Evolutionary conservation across 768 basidiomycete species (phyloP), one percentile per base, ranked within the genome.

Genomic region (Mrakia frigida): DNA sequence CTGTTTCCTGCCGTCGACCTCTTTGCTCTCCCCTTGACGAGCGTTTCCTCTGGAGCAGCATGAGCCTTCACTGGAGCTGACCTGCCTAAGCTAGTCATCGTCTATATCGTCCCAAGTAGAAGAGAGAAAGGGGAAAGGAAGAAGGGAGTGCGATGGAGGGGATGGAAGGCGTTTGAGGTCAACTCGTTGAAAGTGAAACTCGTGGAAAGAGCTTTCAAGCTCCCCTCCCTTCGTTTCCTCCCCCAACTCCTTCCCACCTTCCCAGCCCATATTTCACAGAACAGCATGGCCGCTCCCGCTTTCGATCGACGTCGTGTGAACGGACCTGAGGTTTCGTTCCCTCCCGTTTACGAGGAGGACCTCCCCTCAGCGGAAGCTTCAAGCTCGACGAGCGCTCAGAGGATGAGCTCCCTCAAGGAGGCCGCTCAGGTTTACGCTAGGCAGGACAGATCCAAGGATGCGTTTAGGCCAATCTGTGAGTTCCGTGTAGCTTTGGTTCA

Each of bases 381-480:
- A 50, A 59, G 13, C 80, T 52, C 73, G 71, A 80, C 81, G 43
- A 76, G 78, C 18, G 74, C 85, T 82, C 84, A 84, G 23, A 52
- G 69, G 16, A 72, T 77, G 33, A 59, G 6, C 7, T 70, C 67
- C 60, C 77, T 78, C 43, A 39, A 41, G 31, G 53, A 74, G 2
- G 73, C 72, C 0, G 80, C 46, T 74, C 79, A 50, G 82, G 70
- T 79, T 85, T 43, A 87, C 90, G 75, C 84, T 84, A 80, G 87
- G 85, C 60, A 87, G 10, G 80, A 75, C 37, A 69, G 94, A 78
- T 80, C 82, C 37, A 82, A 88, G 31, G 83, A 83, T 59, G 91
- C 93, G 77, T 89, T 95, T 74, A 87, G 94, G 80, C 91, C 92
- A 25, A 92, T 98, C 77, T 98, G 96, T 96, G 83, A 73, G 89